phyloP scores from a whole-genome alignment of 352 stramenopile species.

The Nothophytophthora sp. region DNA sequence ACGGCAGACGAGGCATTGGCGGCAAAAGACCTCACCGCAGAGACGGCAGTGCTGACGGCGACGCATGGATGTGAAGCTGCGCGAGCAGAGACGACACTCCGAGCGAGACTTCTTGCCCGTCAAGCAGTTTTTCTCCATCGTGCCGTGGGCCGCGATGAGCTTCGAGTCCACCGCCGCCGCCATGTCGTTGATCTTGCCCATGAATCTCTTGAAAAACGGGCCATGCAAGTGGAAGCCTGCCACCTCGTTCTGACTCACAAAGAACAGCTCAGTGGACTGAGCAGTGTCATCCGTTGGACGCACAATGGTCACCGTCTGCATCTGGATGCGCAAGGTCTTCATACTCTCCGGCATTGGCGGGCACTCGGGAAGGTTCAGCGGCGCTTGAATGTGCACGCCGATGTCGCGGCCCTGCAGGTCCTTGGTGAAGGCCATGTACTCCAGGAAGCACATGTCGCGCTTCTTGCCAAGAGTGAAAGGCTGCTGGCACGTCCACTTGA shows the following conservation, averaged over 20 bases:
- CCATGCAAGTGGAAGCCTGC: slow-evolving; percentile 28
- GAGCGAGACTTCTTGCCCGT: slow-evolving; percentile 43
- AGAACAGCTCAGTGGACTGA: slow-evolving; percentile 47
- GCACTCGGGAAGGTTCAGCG: slow-evolving; percentile 57
- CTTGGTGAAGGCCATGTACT: slow-evolving; percentile 72
- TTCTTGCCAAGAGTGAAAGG: slow-evolving; percentile 60
- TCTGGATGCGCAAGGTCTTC: slow-evolving; percentile 54
- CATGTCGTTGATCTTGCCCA: slow-evolving; percentile 52
- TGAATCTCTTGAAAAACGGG: slow-evolving; percentile 44
- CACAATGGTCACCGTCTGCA: slow-evolving; percentile 53
- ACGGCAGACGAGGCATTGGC: slow-evolving; percentile 56
- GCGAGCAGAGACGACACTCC: slow-evolving; percentile 58
- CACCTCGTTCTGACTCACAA: slow-evolving; percentile 56
- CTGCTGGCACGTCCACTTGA: slow-evolving; percentile 76
- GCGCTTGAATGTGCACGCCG: slow-evolving; percentile 57
- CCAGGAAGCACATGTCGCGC: slow-evolving; percentile 67
- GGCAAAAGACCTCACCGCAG: slow-evolving; percentile 75
- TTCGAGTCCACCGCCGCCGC: slow-evolving; percentile 50
- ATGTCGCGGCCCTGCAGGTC: slow-evolving; percentile 57
- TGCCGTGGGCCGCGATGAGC: slow-evolving; percentile 45
- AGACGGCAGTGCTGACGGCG: slow-evolving; percentile 71
- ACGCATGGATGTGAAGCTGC: slow-evolving; percentile 51
- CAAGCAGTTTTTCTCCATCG: slow-evolving; percentile 48
- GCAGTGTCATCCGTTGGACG: slow-evolving; percentile 21
- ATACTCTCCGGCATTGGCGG: slow-evolving; percentile 41